These are phyloP conservation scores for Dioscorea cayenensis DNA, from an alignment of 116 monocot genomes.

Conservation along the genomic window DNA sequence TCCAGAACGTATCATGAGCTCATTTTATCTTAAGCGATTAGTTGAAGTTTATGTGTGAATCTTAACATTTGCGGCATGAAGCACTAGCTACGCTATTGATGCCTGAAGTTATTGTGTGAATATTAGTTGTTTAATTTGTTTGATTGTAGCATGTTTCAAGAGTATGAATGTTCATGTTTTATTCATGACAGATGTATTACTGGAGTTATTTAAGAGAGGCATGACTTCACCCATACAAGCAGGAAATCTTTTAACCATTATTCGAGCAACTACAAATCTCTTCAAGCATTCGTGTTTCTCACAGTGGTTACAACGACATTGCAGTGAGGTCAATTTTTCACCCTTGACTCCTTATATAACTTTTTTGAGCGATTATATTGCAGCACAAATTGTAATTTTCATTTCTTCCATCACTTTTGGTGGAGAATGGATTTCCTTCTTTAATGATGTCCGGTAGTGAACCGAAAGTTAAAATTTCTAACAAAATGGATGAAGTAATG, in stretches of 20 bases:
- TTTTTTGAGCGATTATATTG: neutral
- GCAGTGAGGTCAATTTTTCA: constrained; percentile 56
- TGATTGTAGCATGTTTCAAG: neutral
- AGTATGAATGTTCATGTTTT: neutral
- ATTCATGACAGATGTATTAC: constrained; percentile 44
- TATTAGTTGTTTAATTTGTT: neutral
- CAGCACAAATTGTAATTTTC: neutral
- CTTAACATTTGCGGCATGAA: no score
- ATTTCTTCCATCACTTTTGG: no score
- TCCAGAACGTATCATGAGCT: no score
- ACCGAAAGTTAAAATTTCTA: no score
- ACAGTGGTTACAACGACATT: constrained; percentile 66
- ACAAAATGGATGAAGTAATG: no score
- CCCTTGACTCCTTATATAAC: neutral
- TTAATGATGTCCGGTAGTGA: no score
- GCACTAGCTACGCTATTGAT: neutral
- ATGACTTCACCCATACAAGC: constrained; percentile 35
- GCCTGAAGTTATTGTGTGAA: neutral
- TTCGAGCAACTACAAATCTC: constrained; percentile 69
- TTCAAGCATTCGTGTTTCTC: constrained; percentile 72
- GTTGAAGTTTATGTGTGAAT: no score
- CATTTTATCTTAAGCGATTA: no score
- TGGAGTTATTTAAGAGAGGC: constrained; percentile 57
- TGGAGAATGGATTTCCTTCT: no score
- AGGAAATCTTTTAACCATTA: constrained; percentile 76